Evolutionary conservation across 164 flowering plant species (phyloP), one percentile per base, ranked within the genome.

Genomic region (Sextonia rubra): DNA sequence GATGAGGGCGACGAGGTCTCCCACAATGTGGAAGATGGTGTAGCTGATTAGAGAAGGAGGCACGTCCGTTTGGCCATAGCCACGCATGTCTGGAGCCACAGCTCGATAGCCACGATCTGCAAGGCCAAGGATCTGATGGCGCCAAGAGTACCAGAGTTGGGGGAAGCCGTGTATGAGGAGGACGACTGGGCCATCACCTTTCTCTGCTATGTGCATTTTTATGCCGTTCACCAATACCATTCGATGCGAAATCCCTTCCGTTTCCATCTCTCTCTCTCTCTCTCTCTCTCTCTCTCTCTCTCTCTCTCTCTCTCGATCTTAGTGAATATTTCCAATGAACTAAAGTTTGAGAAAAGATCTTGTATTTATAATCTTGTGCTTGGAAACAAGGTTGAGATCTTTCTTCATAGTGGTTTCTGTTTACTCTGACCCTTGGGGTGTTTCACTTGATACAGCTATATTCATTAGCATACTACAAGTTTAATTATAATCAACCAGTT

Each of bases 1-100:
- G 17, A 92, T 67, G n/a, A 92, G 85, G 7, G 78, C 90, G 14
- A 89, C 69, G 29, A 90, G 74, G 56, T 89, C 96, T 3, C 93
- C 98, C 8, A 87, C 88, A 0, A 88, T 67, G 60, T 87, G 83
- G 48, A 84, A 71, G 32, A 44, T 14, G 27, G 92, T 88, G 86
- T 88, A 89, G 69, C 64, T 63, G 18, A 66, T 8, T n/a, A 73
- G 24, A 30, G 23, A 30, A 6, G 76, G 44, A 0, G 90, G 87
- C 2, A 83, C 85, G 56, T 88, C 90, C 25, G 90, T 80, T 73
- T 87, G 82, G 2, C 87, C 85, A 27, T 48, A 83, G 48, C 84
- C 84, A 6, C 86, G 81, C n/a, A 84, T 75, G 68, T 83, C 84
- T 11, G 86, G 84, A 22, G 86, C 89, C 48, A 85, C 81, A 3